Percentiles rank a stretch among this genome's conserved stretches.
Conservation (phyloP, 768 basidiomycete species). For the Gyrodon lividus region DNA sequence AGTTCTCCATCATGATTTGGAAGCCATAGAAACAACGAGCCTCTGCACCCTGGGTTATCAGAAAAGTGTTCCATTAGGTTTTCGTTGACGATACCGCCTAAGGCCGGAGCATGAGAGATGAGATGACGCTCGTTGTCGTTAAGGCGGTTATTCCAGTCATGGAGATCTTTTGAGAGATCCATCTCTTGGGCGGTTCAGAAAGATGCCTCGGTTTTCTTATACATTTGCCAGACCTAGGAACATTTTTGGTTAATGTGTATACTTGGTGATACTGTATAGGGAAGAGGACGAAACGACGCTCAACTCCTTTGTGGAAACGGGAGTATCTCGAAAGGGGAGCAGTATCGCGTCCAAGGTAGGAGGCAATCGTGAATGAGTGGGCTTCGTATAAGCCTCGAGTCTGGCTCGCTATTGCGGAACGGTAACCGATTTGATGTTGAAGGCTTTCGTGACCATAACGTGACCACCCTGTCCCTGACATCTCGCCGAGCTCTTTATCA, state of each 20-base stretch:
- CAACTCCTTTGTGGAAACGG: too few relatives aligned
- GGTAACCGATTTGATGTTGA: too few relatives aligned
- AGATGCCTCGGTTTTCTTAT: slow-evolving; percentile 92
- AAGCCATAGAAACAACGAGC: slow-evolving; percentile 97
- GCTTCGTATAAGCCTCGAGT: too few relatives aligned
- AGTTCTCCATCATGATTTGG: slow-evolving; percentile 99
- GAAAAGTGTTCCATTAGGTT: slow-evolving; percentile 94
- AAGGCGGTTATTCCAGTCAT: slow-evolving; percentile 83
- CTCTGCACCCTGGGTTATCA: slow-evolving; percentile 87
- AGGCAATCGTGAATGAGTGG: too few relatives aligned
- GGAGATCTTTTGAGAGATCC: slow-evolving; percentile 80
- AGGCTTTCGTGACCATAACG: too few relatives aligned
- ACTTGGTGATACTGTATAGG: slow-evolving; percentile 94
- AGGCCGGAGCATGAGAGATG: slow-evolving; percentile 88
- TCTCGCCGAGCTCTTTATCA: slow-evolving; percentile 36
- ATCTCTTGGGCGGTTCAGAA: slow-evolving; percentile 96
- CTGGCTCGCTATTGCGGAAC: too few relatives aligned
- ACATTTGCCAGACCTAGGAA: slow-evolving; percentile 87
- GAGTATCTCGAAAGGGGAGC: too few relatives aligned
- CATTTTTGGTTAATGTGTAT: slow-evolving; percentile 1
- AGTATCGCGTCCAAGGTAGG: too few relatives aligned
- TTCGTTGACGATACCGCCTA: slow-evolving; percentile 95
- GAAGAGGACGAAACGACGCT: slow-evolving; percentile 85
- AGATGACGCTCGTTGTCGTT: slow-evolving; percentile 85
- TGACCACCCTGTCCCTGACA: slow-evolving; percentile 34